Evolutionary conservation across 257 asterid genomes (phyloP).

Genomic region (Solanum sparsipilum): DNA sequence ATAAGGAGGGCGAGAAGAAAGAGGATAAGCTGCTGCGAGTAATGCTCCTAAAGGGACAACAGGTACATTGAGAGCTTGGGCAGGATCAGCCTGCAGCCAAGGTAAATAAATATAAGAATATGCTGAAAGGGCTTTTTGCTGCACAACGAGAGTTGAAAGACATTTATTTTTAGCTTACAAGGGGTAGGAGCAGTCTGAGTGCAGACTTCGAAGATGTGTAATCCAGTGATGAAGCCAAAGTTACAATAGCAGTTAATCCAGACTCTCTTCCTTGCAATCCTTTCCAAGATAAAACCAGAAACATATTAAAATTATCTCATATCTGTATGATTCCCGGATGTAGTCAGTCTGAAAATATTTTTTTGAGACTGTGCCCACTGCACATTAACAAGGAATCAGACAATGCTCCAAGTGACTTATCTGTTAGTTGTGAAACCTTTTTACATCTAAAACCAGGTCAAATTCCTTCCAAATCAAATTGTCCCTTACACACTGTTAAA

Average conservation of each 20-base stretch:
- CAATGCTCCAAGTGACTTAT: neutral
- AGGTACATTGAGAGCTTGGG: conserved; percentile 92
- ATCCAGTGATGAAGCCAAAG: conserved; percentile 94
- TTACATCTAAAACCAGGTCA: neutral
- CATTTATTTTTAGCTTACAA: conserved; percentile 43
- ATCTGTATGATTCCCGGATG: neutral
- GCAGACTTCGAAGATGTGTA: conserved; percentile 78
- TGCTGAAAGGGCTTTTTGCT: neutral
- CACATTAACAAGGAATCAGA: neutral
- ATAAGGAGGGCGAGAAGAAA: conserved; percentile 83
- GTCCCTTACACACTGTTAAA: neutral
- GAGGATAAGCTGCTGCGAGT: conserved; percentile 86
- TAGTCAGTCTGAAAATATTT: neutral
- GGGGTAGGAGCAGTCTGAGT: conserved; percentile 72
- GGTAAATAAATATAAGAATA: neutral
- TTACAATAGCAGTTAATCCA: conserved; percentile 74
- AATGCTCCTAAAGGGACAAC: conserved; percentile 92
- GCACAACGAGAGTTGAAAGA: neutral
- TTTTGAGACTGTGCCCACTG: neutral
- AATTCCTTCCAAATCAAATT: neutral
- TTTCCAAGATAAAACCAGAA: conserved; percentile 12
- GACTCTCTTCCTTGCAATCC: conserved; percentile 69
- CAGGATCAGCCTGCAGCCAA: conserved; percentile 87
- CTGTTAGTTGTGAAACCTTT: neutral
- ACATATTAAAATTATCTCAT: neutral